A percentile compares a stretch with the other conserved stretches of the same genome.
Evolutionary conservation across 1,139 yeast species (phyloP).

Genomic region (Arxiozyma bovina): DNA sequence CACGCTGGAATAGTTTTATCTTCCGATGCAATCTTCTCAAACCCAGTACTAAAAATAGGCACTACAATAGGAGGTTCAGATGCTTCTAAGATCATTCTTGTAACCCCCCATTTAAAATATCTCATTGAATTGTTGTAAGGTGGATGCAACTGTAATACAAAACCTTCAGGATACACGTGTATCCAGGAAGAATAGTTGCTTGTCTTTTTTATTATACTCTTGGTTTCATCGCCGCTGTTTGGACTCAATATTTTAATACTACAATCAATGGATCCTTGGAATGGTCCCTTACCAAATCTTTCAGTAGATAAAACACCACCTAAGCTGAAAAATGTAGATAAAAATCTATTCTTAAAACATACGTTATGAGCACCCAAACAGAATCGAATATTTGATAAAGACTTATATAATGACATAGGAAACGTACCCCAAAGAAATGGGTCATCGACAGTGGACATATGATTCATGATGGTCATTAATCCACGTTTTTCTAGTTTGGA

Average conservation of each 20-base stretch:
- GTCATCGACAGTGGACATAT: slow-evolving; percentile 89
- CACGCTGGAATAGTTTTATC: slow-evolving; percentile 46
- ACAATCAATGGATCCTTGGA: slow-evolving; percentile 85
- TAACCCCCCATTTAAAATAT: slow-evolving; percentile 92
- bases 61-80: slow-evolving; percentile 77
- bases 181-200: slow-evolving; percentile 68
- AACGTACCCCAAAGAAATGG: slow-evolving; percentile 84
- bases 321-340: slow-evolving; percentile 62
- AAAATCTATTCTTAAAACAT: slow-evolving; percentile 55
- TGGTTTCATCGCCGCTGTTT: slow-evolving; percentile 18
- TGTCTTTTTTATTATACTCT: neutral
- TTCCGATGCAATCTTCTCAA: slow-evolving; percentile 84
- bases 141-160: slow-evolving; percentile 73
- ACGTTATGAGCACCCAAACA: slow-evolving; percentile 89
- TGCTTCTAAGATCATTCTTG: slow-evolving; percentile 73
- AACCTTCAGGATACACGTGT: slow-evolving; percentile 92
- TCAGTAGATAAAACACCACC: slow-evolving; percentile 83
- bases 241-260: slow-evolving; percentile 67
- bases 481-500: slow-evolving; percentile 65
- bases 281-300: slow-evolving; percentile 87
- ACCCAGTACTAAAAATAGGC: slow-evolving; percentile 83
- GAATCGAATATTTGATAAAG: slow-evolving; percentile 75
- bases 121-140: slow-evolving; percentile 82
- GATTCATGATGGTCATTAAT: slow-evolving; percentile 85
- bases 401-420: slow-evolving; percentile 59